Evolutionary conservation across 1,284 basidiomycete genomes (phyloP).

Genomic region (Grifola frondosa): DNA sequence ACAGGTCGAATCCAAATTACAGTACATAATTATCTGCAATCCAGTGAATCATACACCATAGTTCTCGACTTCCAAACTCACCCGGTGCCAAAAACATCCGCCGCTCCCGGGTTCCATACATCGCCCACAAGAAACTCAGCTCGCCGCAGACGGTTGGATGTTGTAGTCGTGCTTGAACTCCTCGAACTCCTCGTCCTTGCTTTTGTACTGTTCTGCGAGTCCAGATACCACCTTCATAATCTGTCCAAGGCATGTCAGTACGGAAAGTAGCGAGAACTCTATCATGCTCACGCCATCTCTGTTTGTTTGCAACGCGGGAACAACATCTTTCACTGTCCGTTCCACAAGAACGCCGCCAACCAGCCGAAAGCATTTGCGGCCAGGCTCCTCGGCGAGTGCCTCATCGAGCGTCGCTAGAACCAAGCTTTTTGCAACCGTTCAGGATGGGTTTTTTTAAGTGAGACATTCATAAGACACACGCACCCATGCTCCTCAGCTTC

Average conservation of each 20-base stretch:
- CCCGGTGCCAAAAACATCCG: too few species aligned
- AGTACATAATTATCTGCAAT: too few species aligned
- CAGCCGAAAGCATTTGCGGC: conserved; percentile 94
- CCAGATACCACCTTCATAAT: conserved; percentile 78
- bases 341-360: conserved; percentile 97
- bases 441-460: conserved; percentile 3
- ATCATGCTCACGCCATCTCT: conserved; percentile 67
- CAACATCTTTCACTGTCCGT: conserved; percentile 93
- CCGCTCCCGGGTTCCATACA: too few species aligned
- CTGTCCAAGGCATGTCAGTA: conserved; percentile 36
- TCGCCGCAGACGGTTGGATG: conserved; percentile 56
- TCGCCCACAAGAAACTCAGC: too few species aligned
- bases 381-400: conserved; percentile 74
- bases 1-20: too few species aligned
- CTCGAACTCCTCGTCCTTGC: conserved; percentile 84
- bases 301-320: conserved; percentile 86
- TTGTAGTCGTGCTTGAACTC: conserved; percentile 81
- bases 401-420: conserved; percentile 88
- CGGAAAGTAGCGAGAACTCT: not conserved
- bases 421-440: conserved; percentile 50
- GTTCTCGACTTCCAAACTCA: too few species aligned
- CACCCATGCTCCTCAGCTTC: conserved; percentile 91
- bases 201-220: conserved; percentile 83
- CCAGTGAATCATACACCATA: too few species aligned
- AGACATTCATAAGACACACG: conserved; percentile 23